Evolutionary conservation across 2,329 filamentous ascomycete species (phyloP), one percentile per base, ranked within the genome.

Genomic region (Neonectria coccinea): DNA sequence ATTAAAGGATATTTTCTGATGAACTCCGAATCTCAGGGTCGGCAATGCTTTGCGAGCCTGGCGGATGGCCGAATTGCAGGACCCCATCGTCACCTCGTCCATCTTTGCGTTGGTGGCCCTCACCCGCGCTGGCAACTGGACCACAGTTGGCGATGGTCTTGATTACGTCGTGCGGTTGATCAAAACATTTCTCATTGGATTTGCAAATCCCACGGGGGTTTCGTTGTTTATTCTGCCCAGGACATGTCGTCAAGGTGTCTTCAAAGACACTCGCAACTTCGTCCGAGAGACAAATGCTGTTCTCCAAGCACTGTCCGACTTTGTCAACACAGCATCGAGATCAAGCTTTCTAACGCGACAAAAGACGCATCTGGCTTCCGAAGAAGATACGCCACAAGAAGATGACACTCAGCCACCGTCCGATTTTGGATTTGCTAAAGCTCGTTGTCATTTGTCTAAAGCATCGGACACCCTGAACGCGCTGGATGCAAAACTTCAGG

Each of bases 61-160:
- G 56, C 59, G 60, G 20, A 62, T 51, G 31, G 42, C 56, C 8
- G 60, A 66, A n/a, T 44, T 64, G 4, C 61, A 63, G 31, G 60
- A 66, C 14, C 60, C 64, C 11, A 60, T 66, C 8, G 64, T 66
- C 20, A 18, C 60, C 4, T 66, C 56, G 7, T 66, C 60, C 48
- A 66, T 66, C 33, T 66, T 66, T 31, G 52, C 56, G n/a, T 18
- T 66, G 7, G 64, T 64, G 4, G 50, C 57, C 2, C 64, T 66
- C 16, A 64, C 64, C 22, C 56, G 59, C 16, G 59, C 59, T 33
- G 56, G 59, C 41, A 59, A 62, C 39, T 66, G 60, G 60, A 31
- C 51, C 18, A 59, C 29, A 2, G 16, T 41, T 3, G 51, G 31
- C 11, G 59, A 66, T 7, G 64, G 59, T 1, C 42, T 63, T 12